Conservation (phyloP, 208 protist species). For the Herpetomonas samuelpessoai region DNA sequence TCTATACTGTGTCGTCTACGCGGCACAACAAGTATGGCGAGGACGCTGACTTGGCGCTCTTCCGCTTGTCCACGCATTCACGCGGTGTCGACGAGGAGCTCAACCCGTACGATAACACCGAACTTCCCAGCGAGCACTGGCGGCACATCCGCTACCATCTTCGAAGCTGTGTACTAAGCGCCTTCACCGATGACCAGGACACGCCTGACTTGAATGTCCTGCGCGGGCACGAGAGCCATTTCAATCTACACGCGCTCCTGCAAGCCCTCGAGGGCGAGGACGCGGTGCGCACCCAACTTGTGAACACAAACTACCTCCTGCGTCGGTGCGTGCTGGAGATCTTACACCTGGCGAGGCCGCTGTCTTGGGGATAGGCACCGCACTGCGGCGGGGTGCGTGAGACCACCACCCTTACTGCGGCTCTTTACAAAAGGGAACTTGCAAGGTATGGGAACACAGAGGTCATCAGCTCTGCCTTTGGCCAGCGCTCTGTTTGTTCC, state of each 20-base stretch:
- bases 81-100: slow-evolving; percentile 41
- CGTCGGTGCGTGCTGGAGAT: slow-evolving; percentile 77
- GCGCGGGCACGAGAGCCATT: slow-evolving; percentile 65
- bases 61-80: slow-evolving; percentile 69
- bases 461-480: too few relatives aligned
- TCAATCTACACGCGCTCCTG: slow-evolving; percentile 78
- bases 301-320: slow-evolving; percentile 83
- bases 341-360: slow-evolving; percentile 69
- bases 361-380: slow-evolving; percentile 89
- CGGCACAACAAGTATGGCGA: slow-evolving; percentile 86
- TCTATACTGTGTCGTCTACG: slow-evolving; percentile 68
- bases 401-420: too few relatives aligned
- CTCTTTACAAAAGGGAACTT: too few relatives aligned
- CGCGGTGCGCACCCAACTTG: slow-evolving; percentile 38
- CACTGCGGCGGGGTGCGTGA: too few relatives aligned
- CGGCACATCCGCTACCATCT: slow-evolving; percentile 77
- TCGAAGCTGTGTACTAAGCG: slow-evolving; percentile 56
- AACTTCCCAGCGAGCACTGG: slow-evolving; percentile 32
- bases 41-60: slow-evolving; percentile 85
- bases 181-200: slow-evolving; percentile 56
- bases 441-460: too few relatives aligned
- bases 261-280: slow-evolving; percentile 52
- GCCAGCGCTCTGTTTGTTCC: too few relatives aligned
- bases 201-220: slow-evolving; percentile 52
- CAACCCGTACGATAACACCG: slow-evolving; percentile 25